Percentiles rank a stretch among this genome's conserved stretches.
Evolutionary conservation across 2,329 filamentous ascomycete species (phyloP).

Genomic region (Triangularia verruculosa): DNA sequence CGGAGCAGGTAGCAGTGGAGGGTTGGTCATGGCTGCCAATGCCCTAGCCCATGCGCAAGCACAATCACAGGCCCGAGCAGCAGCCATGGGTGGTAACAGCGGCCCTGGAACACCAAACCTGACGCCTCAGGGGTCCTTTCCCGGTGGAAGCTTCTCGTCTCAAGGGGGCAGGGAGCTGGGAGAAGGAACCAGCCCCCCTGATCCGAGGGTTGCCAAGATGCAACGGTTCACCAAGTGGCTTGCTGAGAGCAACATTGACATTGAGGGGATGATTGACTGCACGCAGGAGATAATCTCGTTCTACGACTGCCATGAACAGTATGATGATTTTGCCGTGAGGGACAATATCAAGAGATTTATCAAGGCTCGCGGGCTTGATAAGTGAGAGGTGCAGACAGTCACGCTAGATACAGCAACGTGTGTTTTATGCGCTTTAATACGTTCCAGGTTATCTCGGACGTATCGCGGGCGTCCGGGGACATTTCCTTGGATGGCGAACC

Average conservation of each 20-base stretch:
- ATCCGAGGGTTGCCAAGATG: conserved; percentile 61
- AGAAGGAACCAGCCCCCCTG: conserved; percentile 16
- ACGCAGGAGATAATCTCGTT: conserved; percentile 89
- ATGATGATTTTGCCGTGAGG: conserved; percentile 57
- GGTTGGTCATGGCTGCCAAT: conserved; percentile 49
- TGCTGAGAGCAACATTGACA: conserved; percentile 80
- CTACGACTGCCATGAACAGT: conserved; percentile 68
- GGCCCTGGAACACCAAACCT: conserved; percentile 13
- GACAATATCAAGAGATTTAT: conserved; percentile 59
- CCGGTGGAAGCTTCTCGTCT: conserved; percentile 1
- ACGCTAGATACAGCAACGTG: no score
- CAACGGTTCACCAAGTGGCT: conserved; percentile 71
- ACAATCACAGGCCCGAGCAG: conserved; percentile 19
- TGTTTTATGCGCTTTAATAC: no score
- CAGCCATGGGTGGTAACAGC: conserved; percentile 11
- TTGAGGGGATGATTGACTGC: conserved; percentile 80
- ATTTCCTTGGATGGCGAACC: no score
- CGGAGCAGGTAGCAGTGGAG: conserved; percentile 29
- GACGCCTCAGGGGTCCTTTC: conserved; percentile 18
- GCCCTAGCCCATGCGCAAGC: conserved; percentile 47
- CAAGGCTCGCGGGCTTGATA: conserved; percentile 56
- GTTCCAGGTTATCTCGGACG: no score
- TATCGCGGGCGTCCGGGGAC: no score
- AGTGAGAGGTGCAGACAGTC: conserved; percentile 33
- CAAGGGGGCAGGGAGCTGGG: conserved; percentile 14